Evolutionary conservation across 768 basidiomycete genomes (phyloP).

Genomic region (Strobilomyces dryophilus): DNA sequence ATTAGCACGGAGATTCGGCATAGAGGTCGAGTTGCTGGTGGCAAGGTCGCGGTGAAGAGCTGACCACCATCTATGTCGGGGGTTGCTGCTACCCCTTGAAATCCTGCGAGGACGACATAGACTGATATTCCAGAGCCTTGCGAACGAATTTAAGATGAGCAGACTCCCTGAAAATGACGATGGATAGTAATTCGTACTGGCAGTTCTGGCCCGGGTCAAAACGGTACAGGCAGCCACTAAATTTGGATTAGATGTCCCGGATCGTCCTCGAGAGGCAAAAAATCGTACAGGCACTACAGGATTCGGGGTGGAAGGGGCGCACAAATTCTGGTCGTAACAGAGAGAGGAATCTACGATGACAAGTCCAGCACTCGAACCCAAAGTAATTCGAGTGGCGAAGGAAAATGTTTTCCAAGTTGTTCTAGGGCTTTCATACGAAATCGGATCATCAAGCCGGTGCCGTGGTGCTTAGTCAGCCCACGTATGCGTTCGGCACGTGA

Average conservation of each 20-base stretch:
- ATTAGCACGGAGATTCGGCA: constrained; percentile 3
- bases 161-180: background rate
- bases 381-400: constrained; percentile 1
- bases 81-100: constrained; percentile 9
- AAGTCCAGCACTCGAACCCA: background rate
- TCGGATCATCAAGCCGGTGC: background rate
- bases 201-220: constrained; percentile 5
- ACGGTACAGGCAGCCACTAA: constrained; percentile 8
- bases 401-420: constrained; percentile 3
- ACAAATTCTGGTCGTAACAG: constrained; percentile 10
- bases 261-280: background rate
- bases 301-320: no score
- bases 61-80: constrained; percentile 9
- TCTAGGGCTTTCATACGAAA: constrained; percentile 1
- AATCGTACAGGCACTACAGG: constrained; percentile 10
- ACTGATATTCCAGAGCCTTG: constrained; percentile 17
- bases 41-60: background rate
- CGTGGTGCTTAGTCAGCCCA: constrained; percentile 18
- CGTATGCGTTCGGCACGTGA: constrained; percentile 11
- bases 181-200: background rate
- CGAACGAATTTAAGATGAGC: background rate
- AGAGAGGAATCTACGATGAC: constrained; percentile 8
- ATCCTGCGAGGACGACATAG: constrained; percentile 11
- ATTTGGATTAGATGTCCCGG: background rate
- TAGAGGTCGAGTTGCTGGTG: constrained; percentile 1